phyloP scores from a whole-genome alignment of 805 yeast species.

The Lipomyces yamadae region DNA sequence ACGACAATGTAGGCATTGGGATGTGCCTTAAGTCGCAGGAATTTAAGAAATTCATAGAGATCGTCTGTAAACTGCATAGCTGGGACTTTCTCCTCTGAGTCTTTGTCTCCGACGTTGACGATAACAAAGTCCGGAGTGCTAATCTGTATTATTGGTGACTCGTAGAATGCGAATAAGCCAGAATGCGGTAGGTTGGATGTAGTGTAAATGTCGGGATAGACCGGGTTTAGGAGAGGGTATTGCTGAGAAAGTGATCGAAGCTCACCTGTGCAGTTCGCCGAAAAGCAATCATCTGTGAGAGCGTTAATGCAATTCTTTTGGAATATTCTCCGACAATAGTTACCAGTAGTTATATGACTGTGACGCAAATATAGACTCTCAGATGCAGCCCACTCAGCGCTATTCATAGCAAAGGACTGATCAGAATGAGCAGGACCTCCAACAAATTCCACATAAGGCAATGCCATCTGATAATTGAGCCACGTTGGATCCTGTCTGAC shows the following conservation, averaged over 20 bases:
- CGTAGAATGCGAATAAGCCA: conserved; percentile 26
- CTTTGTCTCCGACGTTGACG: conserved; percentile 32
- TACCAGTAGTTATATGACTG: conserved; percentile 30
- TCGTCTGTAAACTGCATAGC: conserved; percentile 20
- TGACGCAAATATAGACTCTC: conserved; percentile 27
- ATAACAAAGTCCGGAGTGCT: conserved; percentile 28
- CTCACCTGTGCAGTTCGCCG: conserved; percentile 3
- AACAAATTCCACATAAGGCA: conserved; percentile 35
- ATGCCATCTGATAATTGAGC: conserved; percentile 10
- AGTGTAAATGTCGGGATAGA: conserved; percentile 24
- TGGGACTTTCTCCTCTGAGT: conserved; percentile 11
- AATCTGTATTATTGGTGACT: conserved; percentile 16
- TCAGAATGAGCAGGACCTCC: conserved; percentile 26
- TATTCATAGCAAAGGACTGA: conserved; percentile 16
- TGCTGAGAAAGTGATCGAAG: conserved; percentile 22
- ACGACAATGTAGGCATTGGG: conserved; percentile 28
- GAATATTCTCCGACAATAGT: neutral
- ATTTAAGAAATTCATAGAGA: conserved; percentile 21
- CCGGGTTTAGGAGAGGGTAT: conserved; percentile 28
- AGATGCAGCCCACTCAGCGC: conserved; percentile 32
- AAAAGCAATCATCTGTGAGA: conserved; percentile 14
- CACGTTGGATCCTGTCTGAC: conserved; percentile 28
- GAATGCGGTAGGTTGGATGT: conserved; percentile 26
- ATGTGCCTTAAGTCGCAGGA: conserved; percentile 20
- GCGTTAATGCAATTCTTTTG: neutral